Evolutionary conservation across 768 basidiomycete species (phyloP), one percentile per base, ranked within the genome.

Genomic region (Multifurca ochricompacta): DNA sequence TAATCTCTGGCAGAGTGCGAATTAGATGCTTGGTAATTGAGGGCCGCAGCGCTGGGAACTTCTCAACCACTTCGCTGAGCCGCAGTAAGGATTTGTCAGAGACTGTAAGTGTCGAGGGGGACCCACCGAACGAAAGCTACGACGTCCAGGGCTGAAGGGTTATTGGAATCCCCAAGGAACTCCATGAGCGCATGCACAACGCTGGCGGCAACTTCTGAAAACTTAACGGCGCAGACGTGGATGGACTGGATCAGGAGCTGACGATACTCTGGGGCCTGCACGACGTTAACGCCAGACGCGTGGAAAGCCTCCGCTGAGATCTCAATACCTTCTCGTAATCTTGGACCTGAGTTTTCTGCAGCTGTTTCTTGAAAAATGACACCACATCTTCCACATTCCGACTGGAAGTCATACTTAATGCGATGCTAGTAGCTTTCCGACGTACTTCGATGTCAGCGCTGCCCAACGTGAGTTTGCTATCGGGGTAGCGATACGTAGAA

Each of bases 371-470:
- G 64, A 99, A 76, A 80, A 96, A 95, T 3, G 87, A 66, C 1
- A 95, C 94, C 1, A 98, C 91, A 47, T 98, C 96, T 65, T 98
- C 96, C 13, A 97, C 92, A 59, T 96, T 99, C 47, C 94, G 75
- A 62, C 88, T 89, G 14, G 90, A 87, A 0, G 92, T 89, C 87
- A 98, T 91, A 67, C 83, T 90, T 50, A 98, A 71, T 11, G 92
- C 91, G 58, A 97, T 90, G 53, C 73, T 77, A 56, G 95, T 82
- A 5, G 94, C 93, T 69, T 96, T 97, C 56, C 88, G 78, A 54
- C 91, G 85, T 27, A 98, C 96, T 71, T 97, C 96, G 76, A 98
- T 91, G 64, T 98, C 95, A 37, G 90, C 86, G 64, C 90, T 92
- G 61, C 32, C n/a, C 5, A 53, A 34, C 32, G 45, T 51, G 25